These are phyloP conservation scores for Ascochyta fabae DNA, from an alignment of 2,329 filamentous ascomycete species.

Conservation along the genomic window DNA sequence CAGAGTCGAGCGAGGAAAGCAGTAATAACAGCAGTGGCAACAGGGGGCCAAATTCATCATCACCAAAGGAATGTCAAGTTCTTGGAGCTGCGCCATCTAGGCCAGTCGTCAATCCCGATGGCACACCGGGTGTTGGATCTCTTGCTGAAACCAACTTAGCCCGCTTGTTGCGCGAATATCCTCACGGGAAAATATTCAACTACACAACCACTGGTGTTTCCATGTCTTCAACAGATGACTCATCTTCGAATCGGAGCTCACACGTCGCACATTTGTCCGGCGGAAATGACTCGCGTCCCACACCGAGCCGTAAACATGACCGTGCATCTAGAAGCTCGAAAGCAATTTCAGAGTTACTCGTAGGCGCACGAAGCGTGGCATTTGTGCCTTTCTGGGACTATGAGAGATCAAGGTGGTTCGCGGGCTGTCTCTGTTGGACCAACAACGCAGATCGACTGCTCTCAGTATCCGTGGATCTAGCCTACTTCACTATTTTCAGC, in stretches of 20 bases:
- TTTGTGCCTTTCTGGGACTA: conserved; percentile 52
- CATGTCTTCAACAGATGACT: conserved; percentile 31
- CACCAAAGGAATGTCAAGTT: conserved; percentile 30
- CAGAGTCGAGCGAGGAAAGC: conserved; percentile 27
- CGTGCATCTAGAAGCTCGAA: conserved; percentile 37
- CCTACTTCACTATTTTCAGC: conserved; percentile 47
- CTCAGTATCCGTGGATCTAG: conserved; percentile 37
- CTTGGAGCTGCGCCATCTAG: conserved; percentile 29
- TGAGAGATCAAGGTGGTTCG: conserved; percentile 46
- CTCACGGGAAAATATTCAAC: conserved; percentile 38
- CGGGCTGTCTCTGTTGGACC: conserved; percentile 46
- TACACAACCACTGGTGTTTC: conserved; percentile 22
- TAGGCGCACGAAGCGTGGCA: conserved; percentile 42
- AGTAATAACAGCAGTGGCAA: conserved; percentile 6
- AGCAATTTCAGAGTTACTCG: conserved; percentile 61
- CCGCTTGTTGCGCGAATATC: conserved; percentile 31
- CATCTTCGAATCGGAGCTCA: conserved; percentile 6
- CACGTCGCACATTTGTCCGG: not conserved
- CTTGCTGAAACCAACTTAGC: conserved; percentile 32
- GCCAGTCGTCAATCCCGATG: conserved; percentile 2
- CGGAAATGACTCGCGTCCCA: not conserved
- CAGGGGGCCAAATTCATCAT: not conserved
- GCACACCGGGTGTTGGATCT: not conserved
- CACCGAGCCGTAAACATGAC: not conserved
- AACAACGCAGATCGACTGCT: conserved; percentile 38